Percentiles rank a stretch among this genome's conserved stretches.
phyloP scores from a whole-genome alignment of 2,329 filamentous ascomycete genomes.

The Aspergillus ruber region DNA sequence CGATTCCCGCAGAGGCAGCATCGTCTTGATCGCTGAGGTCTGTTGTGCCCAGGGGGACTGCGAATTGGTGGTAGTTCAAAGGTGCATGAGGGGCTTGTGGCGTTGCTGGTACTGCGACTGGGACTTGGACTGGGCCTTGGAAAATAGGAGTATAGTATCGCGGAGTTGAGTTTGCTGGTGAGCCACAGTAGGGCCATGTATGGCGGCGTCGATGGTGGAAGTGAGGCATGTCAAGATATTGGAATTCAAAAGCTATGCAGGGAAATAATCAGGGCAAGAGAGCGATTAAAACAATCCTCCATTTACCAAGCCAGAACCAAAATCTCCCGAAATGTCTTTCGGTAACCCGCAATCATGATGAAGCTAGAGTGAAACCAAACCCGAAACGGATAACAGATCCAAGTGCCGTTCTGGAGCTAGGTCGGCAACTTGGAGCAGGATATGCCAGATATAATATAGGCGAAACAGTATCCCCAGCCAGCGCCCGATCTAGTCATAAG shows the following conservation, averaged over 20 bases:
- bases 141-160: background rate
- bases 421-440: background rate
- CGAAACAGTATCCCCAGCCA: background rate
- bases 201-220: conserved; percentile 28
- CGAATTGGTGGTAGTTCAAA: conserved; percentile 4
- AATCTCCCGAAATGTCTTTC: conserved; percentile 4
- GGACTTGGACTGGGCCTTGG: conserved; percentile 8
- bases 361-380: background rate
- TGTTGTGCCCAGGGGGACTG: conserved; percentile 13
- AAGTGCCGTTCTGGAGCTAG: no score
- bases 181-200: conserved; percentile 31
- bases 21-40: conserved; percentile 22
- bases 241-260: background rate
- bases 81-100: background rate
- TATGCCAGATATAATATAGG: background rate
- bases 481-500: conserved; percentile 12
- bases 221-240: conserved; percentile 17
- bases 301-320: conserved; percentile 1
- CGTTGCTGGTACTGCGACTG: conserved; percentile 9
- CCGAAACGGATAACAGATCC: background rate
- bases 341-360: conserved; percentile 5
- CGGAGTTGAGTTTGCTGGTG: conserved; percentile 14
- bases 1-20: conserved; percentile 28
- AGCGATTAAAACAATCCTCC: background rate
- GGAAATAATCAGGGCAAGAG: background rate